phyloP scores from a whole-genome alignment of 805 yeast genomes.

The Starmerella bacillaris region DNA sequence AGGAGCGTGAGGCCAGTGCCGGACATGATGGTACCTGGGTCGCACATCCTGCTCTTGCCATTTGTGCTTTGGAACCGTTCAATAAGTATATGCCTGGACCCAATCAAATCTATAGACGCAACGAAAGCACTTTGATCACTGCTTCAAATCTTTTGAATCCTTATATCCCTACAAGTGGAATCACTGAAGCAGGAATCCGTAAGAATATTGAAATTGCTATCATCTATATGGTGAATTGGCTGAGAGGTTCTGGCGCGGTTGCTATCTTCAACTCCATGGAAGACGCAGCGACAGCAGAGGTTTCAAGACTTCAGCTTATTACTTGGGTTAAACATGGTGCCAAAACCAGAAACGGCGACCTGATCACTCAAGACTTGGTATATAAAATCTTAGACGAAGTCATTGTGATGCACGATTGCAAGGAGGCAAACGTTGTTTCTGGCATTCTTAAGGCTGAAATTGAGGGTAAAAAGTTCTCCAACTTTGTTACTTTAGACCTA shows the following conservation, averaged over 20 bases:
- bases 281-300: constrained; percentile 66
- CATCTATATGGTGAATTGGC: constrained; percentile 59
- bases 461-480: constrained; percentile 27
- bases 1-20: constrained; percentile 45
- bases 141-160: constrained; percentile 47
- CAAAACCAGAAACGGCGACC: constrained; percentile 36
- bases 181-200: constrained; percentile 52
- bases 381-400: constrained; percentile 37
- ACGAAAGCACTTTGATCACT: constrained; percentile 33
- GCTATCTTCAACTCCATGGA: constrained; percentile 63
- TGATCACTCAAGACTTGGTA: constrained; percentile 36
- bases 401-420: constrained; percentile 24
- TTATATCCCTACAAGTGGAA: constrained; percentile 36
- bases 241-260: constrained; percentile 52
- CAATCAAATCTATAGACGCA: constrained; percentile 43
- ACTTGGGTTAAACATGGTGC: constrained; percentile 58
- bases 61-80: constrained; percentile 47
- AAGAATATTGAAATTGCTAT: constrained; percentile 45
- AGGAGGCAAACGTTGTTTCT: not conserved
- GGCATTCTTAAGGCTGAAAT: not conserved
- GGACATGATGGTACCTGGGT: constrained; percentile 70
- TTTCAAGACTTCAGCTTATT: constrained; percentile 54
- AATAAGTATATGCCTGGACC: constrained; percentile 62
- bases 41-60: constrained; percentile 57
- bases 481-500: constrained; percentile 48